Evolutionary conservation across 139 green algal species (phyloP).

Genomic region (Micractinium sp.): DNA sequence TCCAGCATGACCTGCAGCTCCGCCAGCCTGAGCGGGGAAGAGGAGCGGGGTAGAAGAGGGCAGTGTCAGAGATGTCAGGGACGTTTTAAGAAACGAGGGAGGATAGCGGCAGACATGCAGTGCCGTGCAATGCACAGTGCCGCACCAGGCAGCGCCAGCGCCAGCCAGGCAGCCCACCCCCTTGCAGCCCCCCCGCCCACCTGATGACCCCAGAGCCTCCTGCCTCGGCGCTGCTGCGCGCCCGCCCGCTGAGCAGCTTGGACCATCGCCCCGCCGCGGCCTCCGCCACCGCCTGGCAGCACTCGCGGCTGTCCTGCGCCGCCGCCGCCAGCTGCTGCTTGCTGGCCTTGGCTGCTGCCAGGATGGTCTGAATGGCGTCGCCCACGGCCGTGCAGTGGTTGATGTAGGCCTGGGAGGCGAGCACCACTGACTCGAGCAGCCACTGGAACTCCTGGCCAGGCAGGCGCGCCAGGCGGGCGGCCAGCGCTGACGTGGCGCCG

Average conservation of each 20-base stretch:
- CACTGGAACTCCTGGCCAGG: constrained; percentile 62
- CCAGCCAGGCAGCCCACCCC: background rate
- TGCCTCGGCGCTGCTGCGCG: constrained; percentile 10
- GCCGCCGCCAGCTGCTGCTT: constrained; percentile 8
- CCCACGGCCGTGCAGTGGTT: constrained; percentile 38
- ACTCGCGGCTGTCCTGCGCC: constrained; percentile 33
- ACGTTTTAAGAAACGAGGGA: background rate
- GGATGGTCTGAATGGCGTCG: constrained; percentile 23
- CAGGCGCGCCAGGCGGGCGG: constrained; percentile 42
- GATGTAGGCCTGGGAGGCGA: constrained; percentile 52
- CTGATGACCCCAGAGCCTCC: background rate
- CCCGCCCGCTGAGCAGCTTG: constrained; percentile 71
- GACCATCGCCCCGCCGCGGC: constrained; percentile 72
- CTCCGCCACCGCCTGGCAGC: constrained; percentile 66
- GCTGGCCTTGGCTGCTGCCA: constrained; percentile 22
- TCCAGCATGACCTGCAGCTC: no score
- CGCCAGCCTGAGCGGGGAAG: background rate
- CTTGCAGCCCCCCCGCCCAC: background rate
- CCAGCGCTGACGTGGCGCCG: background rate
- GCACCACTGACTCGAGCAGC: constrained; percentile 59
- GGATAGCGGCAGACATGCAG: background rate
- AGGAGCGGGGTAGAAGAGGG: background rate
- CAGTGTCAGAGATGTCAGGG: background rate
- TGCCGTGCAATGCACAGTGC: no score
- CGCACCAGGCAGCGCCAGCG: no score